Evolutionary conservation across 768 basidiomycete species (phyloP).

Genomic region (Lentinula sp.): DNA sequence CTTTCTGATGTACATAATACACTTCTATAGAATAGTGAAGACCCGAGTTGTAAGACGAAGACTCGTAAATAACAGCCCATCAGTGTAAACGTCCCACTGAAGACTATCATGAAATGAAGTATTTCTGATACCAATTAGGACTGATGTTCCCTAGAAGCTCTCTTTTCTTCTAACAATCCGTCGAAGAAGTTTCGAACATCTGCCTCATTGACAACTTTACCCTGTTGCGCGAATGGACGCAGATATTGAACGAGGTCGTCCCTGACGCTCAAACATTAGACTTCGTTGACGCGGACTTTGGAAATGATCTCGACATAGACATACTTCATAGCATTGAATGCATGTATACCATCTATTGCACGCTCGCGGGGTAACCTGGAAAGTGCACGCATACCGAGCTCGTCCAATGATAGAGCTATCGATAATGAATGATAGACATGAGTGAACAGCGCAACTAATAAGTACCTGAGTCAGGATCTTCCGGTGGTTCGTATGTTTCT

Average conservation of each 20-base stretch:
- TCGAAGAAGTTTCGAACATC: constrained; percentile 71
- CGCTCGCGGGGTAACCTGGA: constrained; percentile 69
- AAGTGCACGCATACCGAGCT: constrained; percentile 77
- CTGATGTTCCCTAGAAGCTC: neutral
- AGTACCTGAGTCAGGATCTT: constrained; percentile 77
- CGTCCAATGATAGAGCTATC: constrained; percentile 71
- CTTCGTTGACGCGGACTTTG: neutral
- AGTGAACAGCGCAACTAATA: neutral
- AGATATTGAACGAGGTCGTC: constrained; percentile 68
- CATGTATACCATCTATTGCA: constrained; percentile 78
- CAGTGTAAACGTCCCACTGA: neutral
- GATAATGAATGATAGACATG: neutral
- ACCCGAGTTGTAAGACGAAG: no score
- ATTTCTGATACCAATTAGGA: neutral
- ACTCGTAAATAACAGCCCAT: no score
- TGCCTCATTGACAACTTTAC: constrained; percentile 64
- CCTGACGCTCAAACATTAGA: constrained; percentile 26
- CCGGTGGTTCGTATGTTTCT: constrained; percentile 79
- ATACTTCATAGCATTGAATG: constrained; percentile 82
- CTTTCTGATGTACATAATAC: neutral
- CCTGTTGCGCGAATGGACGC: constrained; percentile 73
- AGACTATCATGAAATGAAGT: neutral
- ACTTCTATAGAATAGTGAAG: no score
- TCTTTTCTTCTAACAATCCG: constrained; percentile 29
- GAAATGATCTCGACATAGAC: constrained; percentile 23